These are phyloP conservation scores for Phlegmacium glaucopus DNA, from an alignment of 768 basidiomycete species.

Conservation along the genomic window DNA sequence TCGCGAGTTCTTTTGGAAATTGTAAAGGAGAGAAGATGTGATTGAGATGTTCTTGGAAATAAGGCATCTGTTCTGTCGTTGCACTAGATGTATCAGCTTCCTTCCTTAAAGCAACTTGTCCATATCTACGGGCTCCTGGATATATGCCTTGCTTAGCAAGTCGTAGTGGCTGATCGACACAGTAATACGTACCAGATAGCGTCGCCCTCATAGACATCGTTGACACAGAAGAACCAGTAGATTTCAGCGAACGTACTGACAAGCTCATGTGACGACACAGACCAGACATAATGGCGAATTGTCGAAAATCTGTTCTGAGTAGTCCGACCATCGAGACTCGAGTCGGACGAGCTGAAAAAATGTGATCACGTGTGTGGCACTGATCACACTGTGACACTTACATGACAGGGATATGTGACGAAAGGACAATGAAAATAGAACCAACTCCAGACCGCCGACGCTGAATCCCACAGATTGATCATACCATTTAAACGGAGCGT, in stretches of 20 bases:
- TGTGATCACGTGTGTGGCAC: no score
- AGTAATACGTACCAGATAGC: constrained; percentile 11
- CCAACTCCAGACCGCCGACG: no score
- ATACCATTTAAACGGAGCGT: no score
- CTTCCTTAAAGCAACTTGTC: constrained; percentile 19
- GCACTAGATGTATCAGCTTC: background rate
- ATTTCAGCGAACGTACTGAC: constrained; percentile 14
- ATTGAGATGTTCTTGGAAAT: constrained; percentile 48
- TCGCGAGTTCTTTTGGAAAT: constrained; percentile 69
- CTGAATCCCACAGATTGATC: no score
- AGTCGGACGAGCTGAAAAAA: no score
- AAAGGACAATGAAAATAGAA: no score
- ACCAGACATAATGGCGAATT: constrained; percentile 24
- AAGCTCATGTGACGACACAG: constrained; percentile 22
- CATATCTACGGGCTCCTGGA: constrained; percentile 23
- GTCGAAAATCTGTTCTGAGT: background rate
- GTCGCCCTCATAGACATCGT: constrained; percentile 6
- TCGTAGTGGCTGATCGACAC: background rate
- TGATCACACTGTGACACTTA: no score
- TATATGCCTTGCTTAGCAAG: constrained; percentile 10
- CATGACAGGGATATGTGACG: no score
- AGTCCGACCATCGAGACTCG: no score
- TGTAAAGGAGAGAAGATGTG: constrained; percentile 60
- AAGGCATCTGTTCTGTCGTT: background rate
- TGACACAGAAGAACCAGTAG: constrained; percentile 4